Conservation (phyloP, 2,329 filamentous ascomycete species). For the Penicillium capsulatum region DNA sequence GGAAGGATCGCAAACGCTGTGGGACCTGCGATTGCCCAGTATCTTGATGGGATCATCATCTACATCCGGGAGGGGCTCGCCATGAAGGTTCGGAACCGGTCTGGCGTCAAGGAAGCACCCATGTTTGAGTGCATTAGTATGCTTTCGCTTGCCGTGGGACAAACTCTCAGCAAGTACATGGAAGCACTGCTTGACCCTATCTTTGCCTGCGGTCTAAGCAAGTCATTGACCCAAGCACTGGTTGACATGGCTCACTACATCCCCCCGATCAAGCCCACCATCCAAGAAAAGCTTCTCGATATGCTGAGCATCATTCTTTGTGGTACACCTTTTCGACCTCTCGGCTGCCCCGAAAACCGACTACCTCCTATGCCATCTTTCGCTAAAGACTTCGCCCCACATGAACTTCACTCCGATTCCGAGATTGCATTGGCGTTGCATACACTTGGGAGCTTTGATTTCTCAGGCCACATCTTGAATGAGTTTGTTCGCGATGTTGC, state of each 20-base stretch:
- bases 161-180: conserved; percentile 98
- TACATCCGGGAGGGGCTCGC: conserved; percentile 90
- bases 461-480: conserved; percentile 83
- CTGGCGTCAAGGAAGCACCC: conserved; percentile 59
- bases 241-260: conserved; percentile 99
- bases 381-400: conserved; percentile 79
- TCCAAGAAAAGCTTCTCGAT: conserved; percentile 89
- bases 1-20: conserved; percentile 95
- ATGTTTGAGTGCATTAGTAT: conserved; percentile 98
- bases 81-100: conserved; percentile 65
- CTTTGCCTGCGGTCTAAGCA: conserved; percentile 90
- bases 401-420: conserved; percentile 74
- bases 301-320: conserved; percentile 93
- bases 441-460: conserved; percentile 97
- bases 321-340: conserved; percentile 82
- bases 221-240: conserved; percentile 88
- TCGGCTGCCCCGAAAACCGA: conserved; percentile 88
- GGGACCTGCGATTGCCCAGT: conserved; percentile 89
- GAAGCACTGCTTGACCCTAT: conserved; percentile 92
- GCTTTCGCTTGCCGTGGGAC: conserved; percentile 88
- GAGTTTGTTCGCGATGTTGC: conserved; percentile 98
- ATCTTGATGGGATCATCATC: conserved; percentile 87
- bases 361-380: conserved; percentile 76
- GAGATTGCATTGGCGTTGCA: conserved; percentile 92
- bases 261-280: conserved; percentile 83